Base-by-base conservation (phyloP, 441 rosid genomes). In the Flueggea neowawraea region DNA sequence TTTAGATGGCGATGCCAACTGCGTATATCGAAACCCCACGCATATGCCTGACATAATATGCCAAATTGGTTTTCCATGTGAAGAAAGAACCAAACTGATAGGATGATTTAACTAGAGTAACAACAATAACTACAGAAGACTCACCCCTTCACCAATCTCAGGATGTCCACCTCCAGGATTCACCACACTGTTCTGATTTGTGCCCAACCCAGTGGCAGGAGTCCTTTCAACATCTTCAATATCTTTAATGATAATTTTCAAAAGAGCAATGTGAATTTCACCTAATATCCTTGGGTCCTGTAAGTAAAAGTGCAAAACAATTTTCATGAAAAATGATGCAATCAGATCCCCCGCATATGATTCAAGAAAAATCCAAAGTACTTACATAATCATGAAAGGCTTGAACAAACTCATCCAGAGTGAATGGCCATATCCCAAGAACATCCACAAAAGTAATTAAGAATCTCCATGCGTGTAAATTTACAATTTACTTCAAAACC, bases 111-210 rank as follows among this genome's bases (percentile, higher is more conserved):
- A 36, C 6, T 36, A 36, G 41, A 22, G 41, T 36, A n/a, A n/a
- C n/a, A n/a, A n/a, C n/a, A 36, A 36, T 36, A 22, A 22, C 28
- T 2, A 22, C 28, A 54, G 31, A 58, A 55, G 73, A 43, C 68
- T 79, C 84, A 96, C 99, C 96, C 97, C 99, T 82, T 93, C 91
- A 69, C 93, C 94, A 69, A 96, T 84, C 68, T 84, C 91, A 0
- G 86, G 95, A 73, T 96, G 98, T 66, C 98, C 99, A 58, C 99
- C 98, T 69, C 87, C 98, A 69, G 98, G 98, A 78, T 91, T 90
- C 70, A 89, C 87, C 50, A 82, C 59, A 74, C 79, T 74, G 73
- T 86, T 84, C 70, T 89, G 96, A 76, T 87, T 96, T 62, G 75
- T 73, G 54, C 98, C 99, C 64, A 87, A 66, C 72, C 90, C 95